Evolutionary conservation across 2,329 filamentous ascomycete genomes (phyloP), one percentile per base, ranked within the genome.

Genomic region (Fusarium bactridioides): DNA sequence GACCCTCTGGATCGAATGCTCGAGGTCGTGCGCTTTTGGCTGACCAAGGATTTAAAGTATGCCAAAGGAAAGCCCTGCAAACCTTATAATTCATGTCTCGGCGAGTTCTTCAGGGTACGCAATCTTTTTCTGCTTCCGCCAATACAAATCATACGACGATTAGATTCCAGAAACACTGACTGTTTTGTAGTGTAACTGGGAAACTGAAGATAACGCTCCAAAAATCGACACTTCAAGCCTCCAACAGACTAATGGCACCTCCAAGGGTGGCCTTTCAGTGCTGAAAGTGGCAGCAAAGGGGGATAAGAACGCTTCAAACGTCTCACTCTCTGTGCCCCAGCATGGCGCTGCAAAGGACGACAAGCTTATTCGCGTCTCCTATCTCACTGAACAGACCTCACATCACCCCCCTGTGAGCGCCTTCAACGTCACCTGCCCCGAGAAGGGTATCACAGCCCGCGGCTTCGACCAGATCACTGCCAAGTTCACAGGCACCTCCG

Each of bases 51-150:
- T 82, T 82, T 99, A 82, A 99, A 99, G 89, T 99, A 98, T 79
- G 94, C 97, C 81, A 98, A 98, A 85, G 95, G 95, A 67, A 97
- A 95, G 85, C 96, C 96, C 47, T 98, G 95, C 90, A 99, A 99
- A 83, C 96, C 96, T 16, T 99, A 99, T 85, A 99, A 99, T 83
- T 98, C 95, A 53, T 95, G 94, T 40, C 84, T 99, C 56, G 96
- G 96, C 73, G 96, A 99, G 84, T 99, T 99, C 84, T 99, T 99
- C 84, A 89, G 94, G 84, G 93, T 95, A 85, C 78, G 90, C 84
- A 43, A 57, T 40, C 37, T 23, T 41, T 29, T n/a, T 37, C 31
- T 29, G n/a, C 43, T 44, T 47, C 54, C 37, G 50, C 27, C n/a
- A 37, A 44, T 21, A 45, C 50, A 19, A 38, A 56, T 19, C 44